Percentiles rank a stretch among this genome's conserved stretches.
phyloP scores from a whole-genome alignment of 768 basidiomycete genomes.

The Psilocybe sp. region DNA sequence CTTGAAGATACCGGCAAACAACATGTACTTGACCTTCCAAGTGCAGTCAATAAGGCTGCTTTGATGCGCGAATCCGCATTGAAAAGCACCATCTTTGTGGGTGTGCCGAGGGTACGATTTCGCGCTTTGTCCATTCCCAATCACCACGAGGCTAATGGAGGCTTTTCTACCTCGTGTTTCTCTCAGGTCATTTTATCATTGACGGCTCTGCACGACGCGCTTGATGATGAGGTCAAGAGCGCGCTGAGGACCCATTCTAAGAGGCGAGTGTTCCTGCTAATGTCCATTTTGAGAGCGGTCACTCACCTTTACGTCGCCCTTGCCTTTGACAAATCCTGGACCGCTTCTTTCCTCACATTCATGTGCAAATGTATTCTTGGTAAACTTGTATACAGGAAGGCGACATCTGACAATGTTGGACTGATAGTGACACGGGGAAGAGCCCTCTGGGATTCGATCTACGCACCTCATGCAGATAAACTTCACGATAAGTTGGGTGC shows the following conservation, averaged over 20 bases:
- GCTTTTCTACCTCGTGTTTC: constrained; percentile 7
- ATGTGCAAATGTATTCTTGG: constrained; percentile 3
- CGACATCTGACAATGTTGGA: constrained; percentile 63
- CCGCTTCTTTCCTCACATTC: constrained; percentile 9
- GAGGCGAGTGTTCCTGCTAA: constrained; percentile 41
- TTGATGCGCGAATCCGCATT: constrained; percentile 87
- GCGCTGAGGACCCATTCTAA: constrained; percentile 63
- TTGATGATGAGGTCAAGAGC: constrained; percentile 80
- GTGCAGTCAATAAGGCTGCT: constrained; percentile 71
- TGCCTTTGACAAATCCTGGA: no score
- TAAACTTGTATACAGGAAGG: constrained; percentile 42
- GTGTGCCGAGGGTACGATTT: constrained; percentile 74
- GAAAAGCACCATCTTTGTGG: constrained; percentile 88
- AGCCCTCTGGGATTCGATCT: constrained; percentile 82
- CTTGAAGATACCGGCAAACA: constrained; percentile 32
- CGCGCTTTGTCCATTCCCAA: constrained; percentile 1
- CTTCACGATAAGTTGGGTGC: constrained; percentile 81
- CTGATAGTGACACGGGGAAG: constrained; percentile 65
- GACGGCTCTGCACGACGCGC: constrained; percentile 67
- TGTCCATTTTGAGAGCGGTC: not conserved
- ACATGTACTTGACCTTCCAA: constrained; percentile 41
- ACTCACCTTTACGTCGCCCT: not conserved
- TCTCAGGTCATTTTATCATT: constrained; percentile 79
- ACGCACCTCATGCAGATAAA: constrained; percentile 86
- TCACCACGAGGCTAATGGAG: constrained; percentile 2